Base-by-base conservation (phyloP, 1,284 basidiomycete genomes). In the Butyriboletus appendiculatus region DNA sequence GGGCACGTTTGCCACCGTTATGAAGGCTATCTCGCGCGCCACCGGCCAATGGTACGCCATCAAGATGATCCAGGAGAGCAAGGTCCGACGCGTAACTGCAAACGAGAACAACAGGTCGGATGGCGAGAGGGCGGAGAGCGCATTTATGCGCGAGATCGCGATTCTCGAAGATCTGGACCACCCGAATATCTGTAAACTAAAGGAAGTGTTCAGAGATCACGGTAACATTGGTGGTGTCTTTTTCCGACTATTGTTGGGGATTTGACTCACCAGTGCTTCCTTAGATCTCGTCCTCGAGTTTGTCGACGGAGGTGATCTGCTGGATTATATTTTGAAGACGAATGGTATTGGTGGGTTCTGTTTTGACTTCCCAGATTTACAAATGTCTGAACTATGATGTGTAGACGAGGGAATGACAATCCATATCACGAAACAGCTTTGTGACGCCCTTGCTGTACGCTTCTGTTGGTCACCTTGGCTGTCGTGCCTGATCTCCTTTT, bases 271-370 rank as follows among this genome's bases (percentile, higher is more conserved):
- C 15, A 30, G 9, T 28, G 37, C 41, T 44, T 30, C 46, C 9
- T 15, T 56, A 91, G 90, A 86, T 66, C 76, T 93, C 32, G 87
- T 93, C 0, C 73, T 93, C 51, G 91, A 94, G 71, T 84, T 85
- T 57, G 80, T 96, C 5, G 82, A 88, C 28, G 94, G 95, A 16
- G 94, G 94, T 1, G 94, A 97, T 69, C 75, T 98, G n/a, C 76
- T 96, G 16, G 89, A 94, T 59, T 85, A 84, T 62, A 93, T 95
- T 58, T 67, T 92, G 45, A 75, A 70, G 15, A 64, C 72, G 6
- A 69, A 73, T 4, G 87, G 88, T 3, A 64, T 93, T 2, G 59
- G 88, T 90, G 63, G 70, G 85, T 78, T 39, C 28, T 11, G 34
- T 28, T 43, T 54, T 41, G 14, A 35, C 9, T 43, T 57, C 14